phyloP scores from a whole-genome alignment of 176 grass and related monocot species.

The Urochloa ruziziensis region DNA sequence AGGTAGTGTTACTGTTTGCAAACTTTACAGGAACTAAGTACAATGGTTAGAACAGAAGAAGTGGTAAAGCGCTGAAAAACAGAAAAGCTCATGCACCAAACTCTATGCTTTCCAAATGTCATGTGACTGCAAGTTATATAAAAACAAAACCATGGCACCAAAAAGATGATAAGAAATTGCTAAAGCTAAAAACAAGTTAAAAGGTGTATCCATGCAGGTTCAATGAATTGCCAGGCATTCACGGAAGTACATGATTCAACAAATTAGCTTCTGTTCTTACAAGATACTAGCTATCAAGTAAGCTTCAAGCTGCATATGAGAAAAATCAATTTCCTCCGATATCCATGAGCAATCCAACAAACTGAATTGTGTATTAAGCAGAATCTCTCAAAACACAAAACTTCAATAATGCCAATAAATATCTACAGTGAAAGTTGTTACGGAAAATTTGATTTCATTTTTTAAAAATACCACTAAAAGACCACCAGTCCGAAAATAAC shows the following conservation, averaged over 20 bases:
- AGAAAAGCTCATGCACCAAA: background rate
- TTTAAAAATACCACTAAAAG: too few species aligned
- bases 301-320: background rate
- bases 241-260: too few species aligned
- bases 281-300: background rate
- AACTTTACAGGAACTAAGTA: background rate
- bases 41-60: background rate
- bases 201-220: background rate
- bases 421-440: background rate
- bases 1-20: constrained; percentile 17
- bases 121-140: background rate
- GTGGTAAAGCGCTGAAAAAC: background rate
- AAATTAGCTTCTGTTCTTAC: background rate
- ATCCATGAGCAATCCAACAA: background rate
- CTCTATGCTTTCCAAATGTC: too few species aligned
- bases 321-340: background rate
- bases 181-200: background rate
- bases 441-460: too few species aligned
- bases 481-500: too few species aligned
- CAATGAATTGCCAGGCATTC: too few species aligned
- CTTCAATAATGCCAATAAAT: background rate
- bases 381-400: background rate
- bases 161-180: background rate
- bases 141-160: background rate
- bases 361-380: background rate